These are phyloP conservation scores for Neocucurbitaria cava DNA, from an alignment of 2,329 filamentous ascomycete genomes.

Conservation along the genomic window DNA sequence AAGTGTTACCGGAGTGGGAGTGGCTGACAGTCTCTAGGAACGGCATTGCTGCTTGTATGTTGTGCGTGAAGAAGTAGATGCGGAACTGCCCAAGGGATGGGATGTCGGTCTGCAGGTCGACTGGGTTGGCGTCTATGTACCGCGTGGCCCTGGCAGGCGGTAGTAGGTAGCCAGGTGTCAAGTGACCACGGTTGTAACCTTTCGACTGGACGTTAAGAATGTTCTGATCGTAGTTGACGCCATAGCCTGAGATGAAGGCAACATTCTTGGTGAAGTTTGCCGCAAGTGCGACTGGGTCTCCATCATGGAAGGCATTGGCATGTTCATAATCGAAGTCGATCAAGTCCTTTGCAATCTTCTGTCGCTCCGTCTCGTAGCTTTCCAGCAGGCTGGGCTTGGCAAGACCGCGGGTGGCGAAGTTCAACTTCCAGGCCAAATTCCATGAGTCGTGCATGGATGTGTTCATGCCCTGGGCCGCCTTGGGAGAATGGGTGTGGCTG, in stretches of 20 bases:
- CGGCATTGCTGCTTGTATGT: conserved; percentile 61
- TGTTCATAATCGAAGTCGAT: conserved; percentile 57
- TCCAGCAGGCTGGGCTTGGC: conserved; percentile 48
- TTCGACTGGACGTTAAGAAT: conserved; percentile 67
- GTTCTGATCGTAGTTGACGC: conserved; percentile 71
- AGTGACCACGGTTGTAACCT: conserved; percentile 54
- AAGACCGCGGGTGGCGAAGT: conserved; percentile 48
- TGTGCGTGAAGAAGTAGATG: conserved; percentile 73
- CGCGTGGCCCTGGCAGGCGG: conserved; percentile 74
- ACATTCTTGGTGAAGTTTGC: conserved; percentile 75
- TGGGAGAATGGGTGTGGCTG: conserved; percentile 52
- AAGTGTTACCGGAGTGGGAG: conserved; percentile 59
- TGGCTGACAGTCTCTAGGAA: conserved; percentile 69
- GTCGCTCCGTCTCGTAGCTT: conserved; percentile 52
- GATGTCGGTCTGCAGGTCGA: conserved; percentile 79
- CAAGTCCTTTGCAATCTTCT: conserved; percentile 53
- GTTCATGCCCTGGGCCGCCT: conserved; percentile 56
- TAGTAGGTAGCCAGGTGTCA: conserved; percentile 57
- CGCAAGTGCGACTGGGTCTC: conserved; percentile 68
- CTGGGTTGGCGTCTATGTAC: conserved; percentile 78
- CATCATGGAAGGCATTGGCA: conserved; percentile 62
- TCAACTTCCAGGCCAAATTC: conserved; percentile 56
- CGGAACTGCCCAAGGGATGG: conserved; percentile 80
- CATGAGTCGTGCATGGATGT: conserved; percentile 54
- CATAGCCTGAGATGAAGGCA: conserved; percentile 75